Percentiles rank a stretch among this genome's conserved stretches.
Conservation (phyloP, 2,329 filamentous ascomycete genomes). For the Gaeumannomyces sp. region DNA sequence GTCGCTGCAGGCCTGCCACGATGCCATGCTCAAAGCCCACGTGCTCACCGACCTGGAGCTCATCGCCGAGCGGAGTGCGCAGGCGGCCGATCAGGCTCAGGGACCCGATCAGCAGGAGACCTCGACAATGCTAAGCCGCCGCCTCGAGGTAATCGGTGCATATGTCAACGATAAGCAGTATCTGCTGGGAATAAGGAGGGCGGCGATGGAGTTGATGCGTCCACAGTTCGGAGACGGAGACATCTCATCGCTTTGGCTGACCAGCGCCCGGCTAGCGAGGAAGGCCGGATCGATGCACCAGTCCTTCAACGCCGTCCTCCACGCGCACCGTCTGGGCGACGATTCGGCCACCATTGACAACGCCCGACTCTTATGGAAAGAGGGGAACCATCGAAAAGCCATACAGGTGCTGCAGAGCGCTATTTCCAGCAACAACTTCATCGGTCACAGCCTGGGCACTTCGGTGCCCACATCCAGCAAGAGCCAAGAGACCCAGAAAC, state of each 20-base stretch:
- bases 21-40: slow-evolving; percentile 79
- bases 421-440: slow-evolving; percentile 74
- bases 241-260: slow-evolving; percentile 78
- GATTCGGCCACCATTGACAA: slow-evolving; percentile 90
- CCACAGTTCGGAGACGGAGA: slow-evolving; percentile 62
- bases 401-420: slow-evolving; percentile 86
- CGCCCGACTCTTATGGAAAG: slow-evolving; percentile 85
- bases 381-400: slow-evolving; percentile 88
- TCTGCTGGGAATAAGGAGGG: slow-evolving; percentile 75
- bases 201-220: slow-evolving; percentile 75
- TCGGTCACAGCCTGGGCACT: slow-evolving; percentile 27
- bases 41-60: slow-evolving; percentile 81
- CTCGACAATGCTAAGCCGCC: slow-evolving; percentile 57
- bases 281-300: slow-evolving; percentile 79
- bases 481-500: slow-evolving; percentile 43
- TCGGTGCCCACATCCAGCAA: slow-evolving; percentile 31
- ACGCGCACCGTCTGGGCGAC: slow-evolving; percentile 78
- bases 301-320: slow-evolving; percentile 89
- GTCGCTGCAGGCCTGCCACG: slow-evolving; percentile 78
- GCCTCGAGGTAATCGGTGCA: slow-evolving; percentile 84
- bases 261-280: slow-evolving; percentile 76
- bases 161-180: slow-evolving; percentile 94
- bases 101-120: slow-evolving; percentile 31
- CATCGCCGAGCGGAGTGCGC: slow-evolving; percentile 47
- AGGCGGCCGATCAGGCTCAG: slow-evolving; percentile 19